phyloP scores from a whole-genome alignment of 768 basidiomycete genomes.

The Hydnum rufescens region DNA sequence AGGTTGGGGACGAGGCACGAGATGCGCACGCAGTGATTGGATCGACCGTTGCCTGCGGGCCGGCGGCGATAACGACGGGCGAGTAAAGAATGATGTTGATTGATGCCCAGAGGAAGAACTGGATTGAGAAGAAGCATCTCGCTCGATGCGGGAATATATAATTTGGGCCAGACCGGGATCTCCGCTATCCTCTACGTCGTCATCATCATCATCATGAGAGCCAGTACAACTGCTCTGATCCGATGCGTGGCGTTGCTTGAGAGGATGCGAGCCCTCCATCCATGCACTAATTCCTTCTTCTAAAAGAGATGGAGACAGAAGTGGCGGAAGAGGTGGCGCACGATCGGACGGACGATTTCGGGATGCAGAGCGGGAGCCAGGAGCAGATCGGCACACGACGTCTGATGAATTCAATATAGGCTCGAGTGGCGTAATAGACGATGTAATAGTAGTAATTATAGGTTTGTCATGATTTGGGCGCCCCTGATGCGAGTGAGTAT shows the following conservation, averaged over 20 bases:
- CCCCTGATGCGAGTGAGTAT: too few relatives aligned
- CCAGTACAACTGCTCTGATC: too few relatives aligned
- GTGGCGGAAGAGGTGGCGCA: not conserved
- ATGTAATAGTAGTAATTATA: too few relatives aligned
- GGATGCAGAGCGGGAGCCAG: not conserved
- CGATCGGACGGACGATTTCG: not conserved
- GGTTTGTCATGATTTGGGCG: too few relatives aligned
- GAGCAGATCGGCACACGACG: not conserved
- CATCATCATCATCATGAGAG: not conserved
- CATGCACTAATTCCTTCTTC: too few relatives aligned
- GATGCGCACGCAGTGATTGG: conserved; percentile 1
- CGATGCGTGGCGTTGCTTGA: too few relatives aligned
- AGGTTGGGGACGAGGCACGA: not conserved
- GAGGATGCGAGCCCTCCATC: too few relatives aligned
- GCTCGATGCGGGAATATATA: not conserved
- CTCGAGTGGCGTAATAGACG: not conserved
- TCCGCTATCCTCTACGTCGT: not conserved
- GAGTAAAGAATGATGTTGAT: not conserved
- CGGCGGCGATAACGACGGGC: not conserved
- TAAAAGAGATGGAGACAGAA: not conserved
- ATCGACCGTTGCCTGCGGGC: not conserved
- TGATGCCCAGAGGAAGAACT: not conserved
- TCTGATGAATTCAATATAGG: not conserved
- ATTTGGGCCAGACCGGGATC: not conserved
- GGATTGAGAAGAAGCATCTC: not conserved